A percentile compares a stretch with the other conserved stretches of the same genome.
Conservation (phyloP, 139 green algal genomes). For the Eudorina sp. region DNA sequence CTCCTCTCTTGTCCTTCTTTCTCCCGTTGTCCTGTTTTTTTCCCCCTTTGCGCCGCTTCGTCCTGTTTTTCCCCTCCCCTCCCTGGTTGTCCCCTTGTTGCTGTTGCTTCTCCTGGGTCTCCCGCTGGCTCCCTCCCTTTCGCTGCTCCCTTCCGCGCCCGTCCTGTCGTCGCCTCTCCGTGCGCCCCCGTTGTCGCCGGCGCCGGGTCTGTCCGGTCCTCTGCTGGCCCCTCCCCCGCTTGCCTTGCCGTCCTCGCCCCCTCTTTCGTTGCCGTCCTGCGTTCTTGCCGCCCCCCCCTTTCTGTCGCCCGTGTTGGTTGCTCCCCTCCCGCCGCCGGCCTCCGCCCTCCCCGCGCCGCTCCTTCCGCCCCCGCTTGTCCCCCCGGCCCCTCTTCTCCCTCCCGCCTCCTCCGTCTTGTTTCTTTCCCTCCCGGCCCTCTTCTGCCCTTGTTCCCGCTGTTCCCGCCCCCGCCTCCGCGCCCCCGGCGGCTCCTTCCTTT, state of each 20-base stretch:
- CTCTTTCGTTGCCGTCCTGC: neutral
- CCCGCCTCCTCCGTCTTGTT: neutral
- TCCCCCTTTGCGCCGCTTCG: neutral
- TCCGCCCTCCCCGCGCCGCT: neutral
- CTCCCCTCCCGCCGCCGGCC: neutral
- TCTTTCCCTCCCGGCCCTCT: neutral
- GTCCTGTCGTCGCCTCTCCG: neutral
- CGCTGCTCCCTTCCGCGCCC: neutral
- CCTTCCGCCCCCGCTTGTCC: neutral
- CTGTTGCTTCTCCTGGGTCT: neutral
- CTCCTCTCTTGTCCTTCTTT: neutral
- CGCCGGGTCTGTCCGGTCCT: neutral
- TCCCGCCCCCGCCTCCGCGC: neutral
- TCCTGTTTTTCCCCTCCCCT: neutral
- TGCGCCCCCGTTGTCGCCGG: neutral
- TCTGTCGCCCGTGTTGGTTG: neutral
- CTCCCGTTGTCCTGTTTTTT: neutral
- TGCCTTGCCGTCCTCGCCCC: neutral
- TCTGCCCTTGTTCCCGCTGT: neutral
- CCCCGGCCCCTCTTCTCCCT: neutral
- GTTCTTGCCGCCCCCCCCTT: neutral
- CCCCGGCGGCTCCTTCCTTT: neutral
- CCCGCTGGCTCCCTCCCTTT: neutral
- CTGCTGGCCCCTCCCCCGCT: neutral
- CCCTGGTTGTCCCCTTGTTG: neutral